A percentile compares a stretch with the other conserved stretches of the same genome.
phyloP scores from a whole-genome alignment of 2,329 filamentous ascomycete genomes.

The Magnaporthiopsis rhizophila region DNA sequence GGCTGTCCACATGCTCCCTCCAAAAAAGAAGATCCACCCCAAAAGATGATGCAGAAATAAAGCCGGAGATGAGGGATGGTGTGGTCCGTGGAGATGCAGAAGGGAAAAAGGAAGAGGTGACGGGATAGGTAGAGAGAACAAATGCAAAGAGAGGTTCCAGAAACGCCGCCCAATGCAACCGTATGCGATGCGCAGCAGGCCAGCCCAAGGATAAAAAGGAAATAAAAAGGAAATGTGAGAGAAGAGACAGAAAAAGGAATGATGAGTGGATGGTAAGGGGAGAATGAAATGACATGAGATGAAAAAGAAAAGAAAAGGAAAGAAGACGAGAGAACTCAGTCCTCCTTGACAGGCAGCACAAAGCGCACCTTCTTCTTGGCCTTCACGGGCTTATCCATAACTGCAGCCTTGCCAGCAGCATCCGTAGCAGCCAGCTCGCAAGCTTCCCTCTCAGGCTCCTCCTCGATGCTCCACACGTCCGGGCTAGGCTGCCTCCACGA shows the following conservation, averaged over 20 bases:
- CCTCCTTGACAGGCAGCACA: conserved; percentile 37
- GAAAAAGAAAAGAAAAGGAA: neutral
- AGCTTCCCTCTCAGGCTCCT: conserved; percentile 42
- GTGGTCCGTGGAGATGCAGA: neutral
- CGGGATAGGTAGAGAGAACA: neutral
- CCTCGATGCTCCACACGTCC: conserved; percentile 52
- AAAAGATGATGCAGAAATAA: neutral
- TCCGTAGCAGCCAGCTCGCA: conserved; percentile 24
- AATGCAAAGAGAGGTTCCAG: neutral
- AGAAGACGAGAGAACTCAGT: conserved; percentile 4
- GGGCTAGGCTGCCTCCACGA: conserved; percentile 52
- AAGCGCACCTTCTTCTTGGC: conserved; percentile 50
- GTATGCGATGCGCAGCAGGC: neutral
- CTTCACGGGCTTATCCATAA: conserved; percentile 26
- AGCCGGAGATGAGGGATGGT: neutral
- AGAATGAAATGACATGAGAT: neutral
- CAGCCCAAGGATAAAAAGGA: neutral
- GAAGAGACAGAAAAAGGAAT: neutral
- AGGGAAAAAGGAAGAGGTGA: neutral
- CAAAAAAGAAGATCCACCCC: neutral
- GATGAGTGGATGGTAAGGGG: neutral
- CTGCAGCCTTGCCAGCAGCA: conserved; percentile 16
- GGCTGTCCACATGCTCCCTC: neutral
- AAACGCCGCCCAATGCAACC: conserved; percentile 2
- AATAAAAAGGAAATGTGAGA: too few relatives aligned